Conservation (phyloP, 2,329 filamentous ascomycete genomes). For the Stromatinia cepivora region DNA sequence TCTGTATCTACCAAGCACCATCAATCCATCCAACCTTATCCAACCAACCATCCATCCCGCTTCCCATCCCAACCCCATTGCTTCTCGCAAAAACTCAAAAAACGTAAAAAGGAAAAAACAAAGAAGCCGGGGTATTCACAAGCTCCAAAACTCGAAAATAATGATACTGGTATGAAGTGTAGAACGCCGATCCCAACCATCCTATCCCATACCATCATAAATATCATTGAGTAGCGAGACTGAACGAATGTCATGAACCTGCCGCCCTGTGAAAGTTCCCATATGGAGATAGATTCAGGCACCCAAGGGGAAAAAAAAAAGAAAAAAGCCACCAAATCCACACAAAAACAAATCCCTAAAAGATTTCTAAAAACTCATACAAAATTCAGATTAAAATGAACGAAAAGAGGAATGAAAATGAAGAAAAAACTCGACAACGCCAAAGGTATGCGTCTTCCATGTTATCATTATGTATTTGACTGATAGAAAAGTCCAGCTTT, state of each 20-base stretch:
- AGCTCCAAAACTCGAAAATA: background rate
- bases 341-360: background rate
- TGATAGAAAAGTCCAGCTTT: slow-evolving; percentile 17
- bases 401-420: slow-evolving; percentile 1
- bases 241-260: background rate
- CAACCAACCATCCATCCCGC: background rate
- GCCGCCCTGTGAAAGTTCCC: background rate
- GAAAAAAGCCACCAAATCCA: slow-evolving; percentile 12
- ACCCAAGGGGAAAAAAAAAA: background rate
- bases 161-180: background rate
- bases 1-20: slow-evolving; percentile 10
- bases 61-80: background rate
- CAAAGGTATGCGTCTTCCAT: slow-evolving; percentile 10
- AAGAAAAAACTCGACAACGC: slow-evolving; percentile 16
- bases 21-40: background rate
- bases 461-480: slow-evolving; percentile 16
- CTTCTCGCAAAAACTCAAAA: background rate
- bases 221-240: background rate
- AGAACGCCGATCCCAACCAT: slow-evolving; percentile 12
- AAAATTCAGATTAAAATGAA: background rate
- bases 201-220: slow-evolving; percentile 9
- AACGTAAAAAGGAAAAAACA: background rate
- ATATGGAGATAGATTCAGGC: background rate
- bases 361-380: slow-evolving; percentile 14
- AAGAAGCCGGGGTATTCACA: slow-evolving; percentile 16